These are phyloP conservation scores for Arctium lappa DNA, from an alignment of 129 eudicot genomes.

Conservation along the genomic window DNA sequence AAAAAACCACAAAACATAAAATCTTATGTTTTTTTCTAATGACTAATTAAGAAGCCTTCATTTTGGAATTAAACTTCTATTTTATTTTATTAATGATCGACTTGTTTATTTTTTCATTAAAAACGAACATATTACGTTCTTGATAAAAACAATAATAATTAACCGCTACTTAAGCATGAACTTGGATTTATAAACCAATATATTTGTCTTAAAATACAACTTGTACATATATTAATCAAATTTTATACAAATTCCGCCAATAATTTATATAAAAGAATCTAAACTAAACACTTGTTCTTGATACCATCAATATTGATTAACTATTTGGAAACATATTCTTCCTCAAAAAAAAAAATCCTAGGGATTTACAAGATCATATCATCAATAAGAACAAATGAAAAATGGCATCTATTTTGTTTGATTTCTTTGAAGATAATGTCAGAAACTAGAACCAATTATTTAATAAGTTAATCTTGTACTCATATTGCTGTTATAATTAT, in stretches of 20 bases:
- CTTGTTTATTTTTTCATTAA: too few species aligned
- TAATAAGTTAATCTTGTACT: conserved; percentile 6
- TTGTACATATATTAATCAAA: neutral
- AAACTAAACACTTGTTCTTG: neutral
- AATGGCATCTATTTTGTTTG: neutral
- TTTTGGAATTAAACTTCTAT: neutral
- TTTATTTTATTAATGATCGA: neutral
- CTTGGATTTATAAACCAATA: neutral
- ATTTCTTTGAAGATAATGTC: neutral
- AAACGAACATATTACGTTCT: neutral
- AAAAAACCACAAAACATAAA: neutral
- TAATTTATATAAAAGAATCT: neutral
- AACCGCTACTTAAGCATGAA: neutral
- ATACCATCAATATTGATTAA: neutral
- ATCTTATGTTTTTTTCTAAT: neutral
- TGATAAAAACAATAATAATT: too few species aligned
- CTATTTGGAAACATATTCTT: neutral
- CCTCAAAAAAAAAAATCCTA: neutral
- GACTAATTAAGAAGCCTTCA: neutral
- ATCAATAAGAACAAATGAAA: neutral
- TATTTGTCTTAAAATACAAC: neutral
- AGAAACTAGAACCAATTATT: conserved; percentile 6
- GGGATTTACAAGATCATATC: neutral
- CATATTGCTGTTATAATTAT: neutral
- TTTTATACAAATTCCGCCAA: neutral